These are phyloP conservation scores for Scenedesmus sp. DNA, from an alignment of 163 green algal genomes.

Conservation along the genomic window DNA sequence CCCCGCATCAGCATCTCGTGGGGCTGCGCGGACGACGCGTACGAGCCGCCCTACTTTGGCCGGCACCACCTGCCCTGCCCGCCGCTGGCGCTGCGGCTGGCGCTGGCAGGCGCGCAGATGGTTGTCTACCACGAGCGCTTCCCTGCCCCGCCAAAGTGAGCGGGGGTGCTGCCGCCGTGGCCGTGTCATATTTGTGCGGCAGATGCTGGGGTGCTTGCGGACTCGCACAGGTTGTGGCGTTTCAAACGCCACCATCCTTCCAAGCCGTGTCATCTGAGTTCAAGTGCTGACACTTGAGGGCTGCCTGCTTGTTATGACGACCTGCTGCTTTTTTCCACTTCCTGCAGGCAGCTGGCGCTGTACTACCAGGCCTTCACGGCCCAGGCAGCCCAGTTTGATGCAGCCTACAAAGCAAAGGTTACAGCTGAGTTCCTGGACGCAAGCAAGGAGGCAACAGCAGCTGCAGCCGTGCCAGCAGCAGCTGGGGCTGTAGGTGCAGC, in stretches of 20 bases:
- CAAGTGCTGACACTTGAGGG: too few relatives aligned
- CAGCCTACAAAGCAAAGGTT: constrained; percentile 57
- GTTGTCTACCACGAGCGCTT: constrained; percentile 77
- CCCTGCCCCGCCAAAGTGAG: constrained; percentile 38
- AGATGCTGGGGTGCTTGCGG: constrained; percentile 9
- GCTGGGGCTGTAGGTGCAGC: background rate
- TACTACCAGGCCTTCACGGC: constrained; percentile 64
- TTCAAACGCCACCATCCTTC: too few relatives aligned
- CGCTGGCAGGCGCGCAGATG: constrained; percentile 71
- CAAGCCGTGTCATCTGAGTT: too few relatives aligned
- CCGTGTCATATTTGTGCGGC: background rate
- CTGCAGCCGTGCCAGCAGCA: constrained; percentile 3
- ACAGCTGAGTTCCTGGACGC: constrained; percentile 63
- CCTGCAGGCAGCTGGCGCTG: constrained; percentile 58
- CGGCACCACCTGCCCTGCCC: constrained; percentile 64
- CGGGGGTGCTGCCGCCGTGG: background rate
- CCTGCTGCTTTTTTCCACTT: too few relatives aligned
- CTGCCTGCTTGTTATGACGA: background rate
- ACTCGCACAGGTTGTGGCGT: too few relatives aligned
- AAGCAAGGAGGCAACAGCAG: constrained; percentile 49
- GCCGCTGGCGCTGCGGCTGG: constrained; percentile 60
- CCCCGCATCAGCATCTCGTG: constrained; percentile 70
- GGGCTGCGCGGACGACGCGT: constrained; percentile 70
- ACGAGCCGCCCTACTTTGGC: constrained; percentile 71
- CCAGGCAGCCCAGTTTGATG: constrained; percentile 56